Conservation (phyloP, 768 basidiomycete genomes). For the Podaxis sp. region DNA sequence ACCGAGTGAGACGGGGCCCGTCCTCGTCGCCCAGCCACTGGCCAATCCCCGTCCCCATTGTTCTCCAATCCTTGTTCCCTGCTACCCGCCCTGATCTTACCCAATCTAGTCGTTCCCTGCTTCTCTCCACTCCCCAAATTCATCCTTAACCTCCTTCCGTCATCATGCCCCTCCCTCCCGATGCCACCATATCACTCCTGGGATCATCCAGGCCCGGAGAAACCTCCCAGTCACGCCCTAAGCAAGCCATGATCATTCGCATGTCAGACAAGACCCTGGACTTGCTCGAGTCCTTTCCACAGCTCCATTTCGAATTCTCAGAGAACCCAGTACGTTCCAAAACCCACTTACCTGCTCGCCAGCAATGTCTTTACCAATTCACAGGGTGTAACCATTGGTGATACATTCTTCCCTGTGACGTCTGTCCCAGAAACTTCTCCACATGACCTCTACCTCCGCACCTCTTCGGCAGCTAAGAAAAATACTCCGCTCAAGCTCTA, state of each 20-base stretch:
- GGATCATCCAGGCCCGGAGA: slow-evolving; percentile 56
- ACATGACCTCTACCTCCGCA: slow-evolving; percentile 74
- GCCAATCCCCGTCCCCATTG: not conserved
- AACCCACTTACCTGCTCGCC: not conserved
- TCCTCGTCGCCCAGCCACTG: not conserved
- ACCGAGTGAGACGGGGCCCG: not conserved
- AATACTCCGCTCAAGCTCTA: slow-evolving; percentile 69
- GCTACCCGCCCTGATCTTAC: slow-evolving; percentile 5
- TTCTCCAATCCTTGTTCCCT: not conserved
- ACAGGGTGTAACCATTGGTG: slow-evolving; percentile 68
- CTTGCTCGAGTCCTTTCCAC: slow-evolving; percentile 52
- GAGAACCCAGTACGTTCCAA: slow-evolving; percentile 48
- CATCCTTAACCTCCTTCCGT: not conserved
- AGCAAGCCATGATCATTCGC: slow-evolving; percentile 74
- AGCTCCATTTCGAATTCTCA: slow-evolving; percentile 63
- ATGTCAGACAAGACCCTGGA: slow-evolving; percentile 73
- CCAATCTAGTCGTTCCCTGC: not conserved
- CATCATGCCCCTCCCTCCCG: slow-evolving; percentile 66
- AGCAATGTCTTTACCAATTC: slow-evolving; percentile 8
- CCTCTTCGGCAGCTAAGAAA: slow-evolving; percentile 54
- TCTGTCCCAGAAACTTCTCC: slow-evolving; percentile 49
- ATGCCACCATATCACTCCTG: slow-evolving; percentile 54
- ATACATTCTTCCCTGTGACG: slow-evolving; percentile 60
- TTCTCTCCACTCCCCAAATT: not conserved
- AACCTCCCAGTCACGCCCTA: slow-evolving; percentile 55